A percentile compares a stretch with the other conserved stretches of the same genome.
phyloP scores from a whole-genome alignment of 352 stramenopile species.

The Thraustochytrium striatum region DNA sequence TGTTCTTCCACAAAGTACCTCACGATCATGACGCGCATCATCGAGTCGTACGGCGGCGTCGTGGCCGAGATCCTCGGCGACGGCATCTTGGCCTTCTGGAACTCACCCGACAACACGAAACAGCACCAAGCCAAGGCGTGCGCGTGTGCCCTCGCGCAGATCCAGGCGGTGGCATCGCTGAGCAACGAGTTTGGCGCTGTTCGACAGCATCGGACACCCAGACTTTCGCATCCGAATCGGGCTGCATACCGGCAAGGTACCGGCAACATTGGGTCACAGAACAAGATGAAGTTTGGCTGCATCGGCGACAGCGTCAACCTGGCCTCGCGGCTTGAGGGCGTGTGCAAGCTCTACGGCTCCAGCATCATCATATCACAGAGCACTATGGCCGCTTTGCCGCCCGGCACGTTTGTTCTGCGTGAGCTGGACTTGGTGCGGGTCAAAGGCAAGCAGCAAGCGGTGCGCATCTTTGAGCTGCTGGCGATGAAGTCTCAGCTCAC shows the following conservation, averaged over 20 bases:
- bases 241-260: constrained; percentile 41
- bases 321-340: constrained; percentile 46
- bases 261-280: constrained; percentile 45
- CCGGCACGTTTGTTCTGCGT: neutral
- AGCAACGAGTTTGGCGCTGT: constrained; percentile 23
- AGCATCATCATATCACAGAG: constrained; percentile 48
- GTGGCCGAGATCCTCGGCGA: constrained; percentile 51
- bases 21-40: constrained; percentile 49
- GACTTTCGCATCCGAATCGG: no score
- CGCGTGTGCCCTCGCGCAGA: constrained; percentile 29
- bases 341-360: constrained; percentile 52
- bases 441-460: constrained; percentile 7
- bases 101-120: constrained; percentile 40
- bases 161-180: constrained; percentile 33
- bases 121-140: constrained; percentile 50
- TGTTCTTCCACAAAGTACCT: constrained; percentile 49
- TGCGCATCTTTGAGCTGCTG: neutral
- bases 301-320: constrained; percentile 51
- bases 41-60: constrained; percentile 50
- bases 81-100: constrained; percentile 53
- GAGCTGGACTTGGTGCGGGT: constrained; percentile 18
- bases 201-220: no score
- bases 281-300: constrained; percentile 45
- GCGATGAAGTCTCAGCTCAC: neutral
- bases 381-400: constrained; percentile 17